phyloP scores from a whole-genome alignment of 805 yeast genomes.

The Candida hungchunana region DNA sequence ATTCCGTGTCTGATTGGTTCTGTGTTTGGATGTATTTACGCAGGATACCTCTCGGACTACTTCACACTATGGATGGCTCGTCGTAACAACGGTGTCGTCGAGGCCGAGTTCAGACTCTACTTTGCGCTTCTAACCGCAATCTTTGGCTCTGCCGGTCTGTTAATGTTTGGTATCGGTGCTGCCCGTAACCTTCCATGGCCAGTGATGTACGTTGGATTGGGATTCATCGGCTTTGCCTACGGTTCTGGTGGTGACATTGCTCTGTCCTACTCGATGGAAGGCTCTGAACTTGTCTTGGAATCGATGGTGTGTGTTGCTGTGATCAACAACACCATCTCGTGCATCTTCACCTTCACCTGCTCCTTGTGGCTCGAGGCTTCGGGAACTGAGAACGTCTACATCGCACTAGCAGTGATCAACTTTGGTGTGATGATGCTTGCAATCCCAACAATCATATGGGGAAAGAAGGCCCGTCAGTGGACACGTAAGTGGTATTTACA shows the following conservation, averaged over 20 bases:
- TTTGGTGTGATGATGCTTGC: slow-evolving; percentile 53
- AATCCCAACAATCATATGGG: slow-evolving; percentile 55
- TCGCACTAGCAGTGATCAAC: slow-evolving; percentile 57
- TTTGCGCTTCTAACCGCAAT: slow-evolving; percentile 52
- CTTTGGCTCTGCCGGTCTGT: slow-evolving; percentile 57
- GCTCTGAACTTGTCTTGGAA: slow-evolving; percentile 66
- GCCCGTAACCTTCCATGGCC: slow-evolving; percentile 50
- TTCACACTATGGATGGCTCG: slow-evolving; percentile 60
- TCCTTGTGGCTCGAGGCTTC: slow-evolving; percentile 54
- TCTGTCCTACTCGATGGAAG: slow-evolving; percentile 64
- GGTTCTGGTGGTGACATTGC: slow-evolving; percentile 72
- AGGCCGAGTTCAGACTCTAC: slow-evolving; percentile 62
- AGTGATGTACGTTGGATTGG: slow-evolving; percentile 55
- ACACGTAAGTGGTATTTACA: slow-evolving; percentile 53
- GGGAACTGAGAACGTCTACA: slow-evolving; percentile 56
- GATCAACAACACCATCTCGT: slow-evolving; percentile 60
- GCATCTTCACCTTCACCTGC: slow-evolving; percentile 63
- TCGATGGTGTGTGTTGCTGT: slow-evolving; percentile 67
- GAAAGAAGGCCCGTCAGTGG: slow-evolving; percentile 54
- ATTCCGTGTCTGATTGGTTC: slow-evolving; percentile 68
- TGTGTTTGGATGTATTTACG: slow-evolving; percentile 58
- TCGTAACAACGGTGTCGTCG: slow-evolving; percentile 55
- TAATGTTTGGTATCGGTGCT: slow-evolving; percentile 65
- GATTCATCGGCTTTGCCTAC: slow-evolving; percentile 63
- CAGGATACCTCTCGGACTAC: slow-evolving; percentile 56